Evolutionary conservation across 2,329 filamentous ascomycete genomes (phyloP), one percentile per base, ranked within the genome.

Genomic region (Mariannaea elegans): DNA sequence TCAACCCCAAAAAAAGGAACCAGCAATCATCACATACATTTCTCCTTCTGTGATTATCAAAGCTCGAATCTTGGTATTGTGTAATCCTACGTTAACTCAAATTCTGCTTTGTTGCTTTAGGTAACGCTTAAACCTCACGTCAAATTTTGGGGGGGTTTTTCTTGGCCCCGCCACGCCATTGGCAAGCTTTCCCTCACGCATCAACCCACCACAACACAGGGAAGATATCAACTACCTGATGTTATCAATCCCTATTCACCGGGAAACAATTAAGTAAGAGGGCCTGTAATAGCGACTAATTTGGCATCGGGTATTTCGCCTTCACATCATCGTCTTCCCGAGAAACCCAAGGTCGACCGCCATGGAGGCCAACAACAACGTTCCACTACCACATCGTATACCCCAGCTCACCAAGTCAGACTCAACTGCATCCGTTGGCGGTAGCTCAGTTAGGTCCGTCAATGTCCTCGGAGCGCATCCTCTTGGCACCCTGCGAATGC

Each of bases 401-500:
- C 60, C 68, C 6, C 66, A 67, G 29, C 61, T 79, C 61, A 66
- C 71, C 48, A 79, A 77, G 66, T 77, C 77, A 53, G 66, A 76
- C 65, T 78, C 77, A 4, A 68, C 51, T 32, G 53, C 55, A 36
- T 72, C 67, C 12, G 61, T 64, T 50, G 65, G 62, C 60, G 58
- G 55, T 13, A 64, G 66, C 45, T 76, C 74, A 4, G 72, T 71
- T 47, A 74, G 68, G 45, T 80, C 78, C 5, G 71, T 75, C 62
- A 69, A 72, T 7, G 76, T 75, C 24, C 73, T 77, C 19, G 78
- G 79, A n/a, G 70, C 72, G 1, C 68, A 77, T 55, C 80, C 81
- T 12, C 65, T 80, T 27, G 82, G 82, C 6, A 76, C 71, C 12
- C 75, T 84, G 19, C 76, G 75, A 16, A 70, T 83, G 32, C 73